These are phyloP conservation scores for Penicillium waksmanii DNA, from an alignment of 495 filamentous ascomycete genomes.

Conservation along the genomic window DNA sequence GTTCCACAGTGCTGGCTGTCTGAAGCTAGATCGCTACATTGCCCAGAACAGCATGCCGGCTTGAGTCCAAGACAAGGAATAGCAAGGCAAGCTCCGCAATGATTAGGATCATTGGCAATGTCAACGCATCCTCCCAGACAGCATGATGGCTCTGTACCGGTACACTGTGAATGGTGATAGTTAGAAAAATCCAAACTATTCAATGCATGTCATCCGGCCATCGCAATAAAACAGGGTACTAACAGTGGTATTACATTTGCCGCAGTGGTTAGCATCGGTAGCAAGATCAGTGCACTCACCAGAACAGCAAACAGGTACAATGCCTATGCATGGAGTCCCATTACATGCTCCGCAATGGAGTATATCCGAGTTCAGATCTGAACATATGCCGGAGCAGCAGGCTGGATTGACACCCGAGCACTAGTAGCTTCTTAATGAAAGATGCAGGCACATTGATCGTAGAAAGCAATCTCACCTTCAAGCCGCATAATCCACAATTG, in stretches of 20 bases:
- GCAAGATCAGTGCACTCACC: conserved; percentile 23
- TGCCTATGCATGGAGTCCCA: conserved; percentile 12
- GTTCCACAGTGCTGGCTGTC: conserved; percentile 10
- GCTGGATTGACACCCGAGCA: conserved; percentile 17
- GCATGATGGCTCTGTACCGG: conserved; percentile 17
- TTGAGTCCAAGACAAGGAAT: conserved; percentile 18
- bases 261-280: conserved; percentile 18
- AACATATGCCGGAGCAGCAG: conserved; percentile 22
- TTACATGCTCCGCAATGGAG: conserved; percentile 18
- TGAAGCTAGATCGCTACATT: conserved; percentile 9
- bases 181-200: background rate
- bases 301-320: conserved; percentile 19
- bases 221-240: background rate
- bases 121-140: conserved; percentile 19
- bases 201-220: background rate
- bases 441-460: no score
- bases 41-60: conserved; percentile 15
- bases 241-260: conserved; percentile 17
- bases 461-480: conserved; percentile 6
- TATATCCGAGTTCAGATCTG: conserved; percentile 9
- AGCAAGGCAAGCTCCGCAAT: conserved; percentile 18
- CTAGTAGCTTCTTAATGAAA: background rate
- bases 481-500: conserved; percentile 21
- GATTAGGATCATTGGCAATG: conserved; percentile 14
- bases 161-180: conserved; percentile 8